These are phyloP conservation scores for Ogataea philodendri DNA, from an alignment of 805 yeast genomes.

Conservation along the genomic window DNA sequence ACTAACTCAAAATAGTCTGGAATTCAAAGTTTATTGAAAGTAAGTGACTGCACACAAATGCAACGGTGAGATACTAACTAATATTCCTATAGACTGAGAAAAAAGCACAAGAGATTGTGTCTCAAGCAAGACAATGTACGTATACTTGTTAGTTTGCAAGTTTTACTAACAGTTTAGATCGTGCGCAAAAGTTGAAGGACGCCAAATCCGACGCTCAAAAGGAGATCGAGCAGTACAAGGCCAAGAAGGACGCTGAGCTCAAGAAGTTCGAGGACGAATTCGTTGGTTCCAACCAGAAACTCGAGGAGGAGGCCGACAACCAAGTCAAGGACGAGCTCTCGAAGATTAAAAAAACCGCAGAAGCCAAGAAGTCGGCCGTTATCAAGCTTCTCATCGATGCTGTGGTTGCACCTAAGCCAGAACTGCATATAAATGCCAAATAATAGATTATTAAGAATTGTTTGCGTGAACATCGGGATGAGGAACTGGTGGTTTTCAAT, in stretches of 20 bases:
- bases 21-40: conserved; percentile 67
- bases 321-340: conserved; percentile 67
- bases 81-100: conserved; percentile 67
- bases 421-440: conserved; percentile 64
- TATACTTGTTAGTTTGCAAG: conserved; percentile 14
- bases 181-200: conserved; percentile 85
- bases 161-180: conserved; percentile 41
- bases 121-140: conserved; percentile 85
- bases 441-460: conserved; percentile 1
- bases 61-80: too few species aligned
- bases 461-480: too few species aligned
- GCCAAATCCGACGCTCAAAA: conserved; percentile 90
- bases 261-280: conserved; percentile 67
- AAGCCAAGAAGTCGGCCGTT: conserved; percentile 62
- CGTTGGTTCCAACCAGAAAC: conserved; percentile 70
- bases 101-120: conserved; percentile 94
- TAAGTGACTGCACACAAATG: too few species aligned
- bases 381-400: conserved; percentile 77
- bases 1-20: conserved; percentile 41
- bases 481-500: too few species aligned
- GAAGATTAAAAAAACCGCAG: conserved; percentile 62
- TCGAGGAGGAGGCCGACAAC: conserved; percentile 75
- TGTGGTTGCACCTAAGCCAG: conserved; percentile 75
- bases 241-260: conserved; percentile 79
- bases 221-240: conserved; percentile 85